Evolutionary conservation across 768 basidiomycete species (phyloP), one percentile per base, ranked within the genome.

Genomic region (Galerina sulciceps): DNA sequence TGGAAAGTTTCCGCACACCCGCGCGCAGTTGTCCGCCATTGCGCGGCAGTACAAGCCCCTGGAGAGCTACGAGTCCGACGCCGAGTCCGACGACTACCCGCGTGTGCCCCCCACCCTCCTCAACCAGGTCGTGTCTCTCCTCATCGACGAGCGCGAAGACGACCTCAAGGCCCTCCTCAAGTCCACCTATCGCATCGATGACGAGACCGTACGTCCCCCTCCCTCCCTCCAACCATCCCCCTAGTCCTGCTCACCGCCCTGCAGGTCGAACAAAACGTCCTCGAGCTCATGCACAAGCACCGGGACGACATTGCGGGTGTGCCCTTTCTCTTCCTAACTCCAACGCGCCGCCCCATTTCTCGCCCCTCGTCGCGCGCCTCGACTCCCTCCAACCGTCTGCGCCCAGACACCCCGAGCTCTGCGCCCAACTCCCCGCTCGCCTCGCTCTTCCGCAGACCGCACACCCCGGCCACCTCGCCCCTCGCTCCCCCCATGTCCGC

Each of bases 231-330:
- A n/a, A n/a, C n/a, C n/a, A n/a, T n/a, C n/a, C 18, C 35, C 3
- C 23, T 40, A 36, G 23, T 47, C 60, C 55, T 59, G 46, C 26
- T 37, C 53, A 36, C 34, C 43, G 59, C 58, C 64, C 68, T 40
- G 40, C 45, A 93, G 90, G 78, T 94, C 61, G 95, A 97, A 69
- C 91, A 95, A 66, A 85, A 88, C 69, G 92, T 95, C 58, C 79
- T 98, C 17, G 94, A 96, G 69, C 83, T 97, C 61, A 97, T 98
- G 96, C 96, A 98, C 76, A 90, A 91, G 75, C 92, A 95, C 72
- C 82, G 86, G 60, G 94, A 96, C 81, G 89, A 93, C 77, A 77
- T 89, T 40, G 86, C 88, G 11, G 89, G 90, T 17, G 88, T 92
- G 6, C 91, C 91, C 0, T 94, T 94, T 70, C 76, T 93, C 55